Percentiles rank a stretch among this genome's conserved stretches.
Conservation (phyloP, 352 stramenopile species). For the Phytophthora macrochlamydospora region DNA sequence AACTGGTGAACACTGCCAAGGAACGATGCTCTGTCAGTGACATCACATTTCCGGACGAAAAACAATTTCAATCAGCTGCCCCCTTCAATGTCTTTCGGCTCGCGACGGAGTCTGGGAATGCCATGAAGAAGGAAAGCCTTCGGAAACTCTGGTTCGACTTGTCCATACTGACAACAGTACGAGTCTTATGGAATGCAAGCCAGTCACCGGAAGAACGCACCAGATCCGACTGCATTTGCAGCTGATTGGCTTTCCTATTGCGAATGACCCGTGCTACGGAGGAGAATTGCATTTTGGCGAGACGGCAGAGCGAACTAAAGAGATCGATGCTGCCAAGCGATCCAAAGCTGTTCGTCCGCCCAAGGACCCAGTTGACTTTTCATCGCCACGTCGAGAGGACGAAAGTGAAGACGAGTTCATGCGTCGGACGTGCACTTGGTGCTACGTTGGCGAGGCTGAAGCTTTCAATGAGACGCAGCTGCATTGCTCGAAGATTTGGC, state of each 20-base stretch:
- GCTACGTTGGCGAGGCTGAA: conserved; percentile 59
- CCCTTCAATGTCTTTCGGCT: conserved; percentile 80
- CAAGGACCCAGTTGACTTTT: conserved; percentile 59
- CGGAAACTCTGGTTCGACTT: conserved; percentile 75
- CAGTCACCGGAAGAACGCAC: conserved; percentile 96
- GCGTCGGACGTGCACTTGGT: conserved; percentile 80
- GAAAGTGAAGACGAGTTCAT: conserved; percentile 83
- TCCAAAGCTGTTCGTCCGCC: conserved; percentile 39
- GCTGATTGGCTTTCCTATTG: conserved; percentile 93
- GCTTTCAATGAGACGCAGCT: conserved; percentile 86
- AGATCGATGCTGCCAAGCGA: conserved; percentile 54
- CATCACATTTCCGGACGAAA: conserved; percentile 59
- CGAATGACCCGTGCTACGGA: conserved; percentile 98
- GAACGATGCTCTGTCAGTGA: conserved; percentile 52
- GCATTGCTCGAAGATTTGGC: conserved; percentile 87
- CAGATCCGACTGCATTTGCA: conserved; percentile 98
- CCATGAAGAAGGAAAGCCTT: conserved; percentile 79
- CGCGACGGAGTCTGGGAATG: conserved; percentile 87
- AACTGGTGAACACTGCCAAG: conserved; percentile 42
- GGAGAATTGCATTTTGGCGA: conserved; percentile 93
- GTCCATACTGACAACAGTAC: conserved; percentile 65
- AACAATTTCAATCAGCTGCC: conserved; percentile 80
- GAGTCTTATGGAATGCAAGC: conserved; percentile 92
- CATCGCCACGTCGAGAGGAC: conserved; percentile 47
- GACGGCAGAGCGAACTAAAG: conserved; percentile 41